Evolutionary conservation across 441 rosid genomes (phyloP), one percentile per base, ranked within the genome.

Genomic region (Populus hybrid): DNA sequence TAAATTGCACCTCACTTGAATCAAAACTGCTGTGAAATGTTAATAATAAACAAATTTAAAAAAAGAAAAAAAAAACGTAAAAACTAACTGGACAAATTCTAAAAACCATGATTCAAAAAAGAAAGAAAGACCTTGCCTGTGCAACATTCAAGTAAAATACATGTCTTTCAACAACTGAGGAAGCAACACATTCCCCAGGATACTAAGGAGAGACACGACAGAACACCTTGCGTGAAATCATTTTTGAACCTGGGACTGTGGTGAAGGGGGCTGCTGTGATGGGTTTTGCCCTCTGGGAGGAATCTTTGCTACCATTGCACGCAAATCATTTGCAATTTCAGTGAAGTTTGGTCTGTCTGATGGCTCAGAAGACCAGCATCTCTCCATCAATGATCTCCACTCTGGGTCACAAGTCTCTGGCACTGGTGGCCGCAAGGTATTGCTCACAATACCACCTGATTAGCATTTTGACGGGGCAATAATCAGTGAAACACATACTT

Each of bases 331-430:
- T 28, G 83, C 90, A 21, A 91, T 85, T 70, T 79, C 87, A 0
- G 92, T 86, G 89, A 89, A 91, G 82, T 75, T 86, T 2, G 91
- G 93, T 65, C 95, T 86, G 71, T 86, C 89, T 14, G 86, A 75
- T 67, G 92, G 90, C 34, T 91, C 95, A 1, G 92, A 28, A 18
- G 93, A 84, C 93, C 93, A 91, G 76, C 93, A 91, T 57, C 90
- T 85, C 80, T 89, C 95, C 93, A 89, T 91, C 79, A 91, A 80
- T 21, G 85, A 85, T 81, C 79, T 87, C 95, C 95, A 89, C 16
- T 86, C 91, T 0, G 83, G 78, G 67, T 89, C 91, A 67, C 91
- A 89, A 42, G 82, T 80, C 66, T 85, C 90, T 2, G 91, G 95
- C 80, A 91, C 85, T 1, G 81, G 79, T 8, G 95, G 92, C 73